Percentiles rank a stretch among this genome's conserved stretches.
phyloP scores from a whole-genome alignment of 2,329 filamentous ascomycete species.

The Tolypocladium capitatum region DNA sequence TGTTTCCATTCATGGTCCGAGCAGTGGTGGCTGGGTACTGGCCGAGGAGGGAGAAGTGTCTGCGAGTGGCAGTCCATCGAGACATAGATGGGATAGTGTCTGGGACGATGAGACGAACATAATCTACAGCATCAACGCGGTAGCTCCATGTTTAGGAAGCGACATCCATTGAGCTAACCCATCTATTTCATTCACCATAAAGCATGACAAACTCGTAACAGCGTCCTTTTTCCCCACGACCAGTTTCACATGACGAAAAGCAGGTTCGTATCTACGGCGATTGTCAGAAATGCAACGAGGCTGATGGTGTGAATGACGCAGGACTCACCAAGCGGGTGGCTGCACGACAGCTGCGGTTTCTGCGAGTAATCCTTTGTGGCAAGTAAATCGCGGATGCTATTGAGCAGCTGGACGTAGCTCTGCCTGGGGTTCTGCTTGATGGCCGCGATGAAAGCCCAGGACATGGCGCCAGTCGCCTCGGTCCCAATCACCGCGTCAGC shows the following conservation, averaged over 20 bases:
- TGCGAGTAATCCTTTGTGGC: constrained; percentile 78
- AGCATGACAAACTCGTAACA: background rate
- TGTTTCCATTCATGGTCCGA: background rate
- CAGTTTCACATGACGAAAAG: constrained; percentile 51
- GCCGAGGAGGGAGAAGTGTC: no score
- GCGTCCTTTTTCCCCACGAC: background rate
- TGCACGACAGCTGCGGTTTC: constrained; percentile 92
- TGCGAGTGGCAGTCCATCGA: no score
- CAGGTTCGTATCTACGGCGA: constrained; percentile 44
- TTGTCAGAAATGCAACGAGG: constrained; percentile 5
- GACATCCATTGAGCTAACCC: background rate
- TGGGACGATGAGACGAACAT: background rate
- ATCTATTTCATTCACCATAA: background rate
- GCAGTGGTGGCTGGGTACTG: no score
- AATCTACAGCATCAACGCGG: background rate
- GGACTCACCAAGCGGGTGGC: constrained; percentile 78
- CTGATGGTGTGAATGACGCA: background rate
- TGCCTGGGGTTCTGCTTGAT: constrained; percentile 89
- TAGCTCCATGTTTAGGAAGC: no score
- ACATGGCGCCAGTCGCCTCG: constrained; percentile 95
- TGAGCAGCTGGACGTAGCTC: constrained; percentile 89
- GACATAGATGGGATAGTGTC: no score
- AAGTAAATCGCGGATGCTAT: constrained; percentile 86
- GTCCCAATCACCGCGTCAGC: constrained; percentile 81
- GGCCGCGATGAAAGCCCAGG: constrained; percentile 86